Evolutionary conservation across 768 basidiomycete genomes (phyloP).

Genomic region (Suillus subluteus): DNA sequence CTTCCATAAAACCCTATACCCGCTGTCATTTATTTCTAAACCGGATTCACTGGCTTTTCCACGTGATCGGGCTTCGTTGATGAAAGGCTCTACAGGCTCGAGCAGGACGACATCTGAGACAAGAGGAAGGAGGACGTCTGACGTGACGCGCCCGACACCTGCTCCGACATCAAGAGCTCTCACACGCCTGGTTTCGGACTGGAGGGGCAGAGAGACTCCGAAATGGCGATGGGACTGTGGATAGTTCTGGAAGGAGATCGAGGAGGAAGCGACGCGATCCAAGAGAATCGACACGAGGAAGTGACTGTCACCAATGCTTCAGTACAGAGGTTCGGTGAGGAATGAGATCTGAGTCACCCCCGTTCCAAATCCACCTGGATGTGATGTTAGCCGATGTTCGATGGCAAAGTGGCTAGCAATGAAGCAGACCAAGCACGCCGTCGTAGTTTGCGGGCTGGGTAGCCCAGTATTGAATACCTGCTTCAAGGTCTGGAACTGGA

Average conservation of each 20-base stretch:
- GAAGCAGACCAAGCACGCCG: constrained; percentile 75
- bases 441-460: constrained; percentile 80
- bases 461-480: constrained; percentile 88
- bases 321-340: not conserved
- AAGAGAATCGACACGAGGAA: constrained; percentile 89
- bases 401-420: constrained; percentile 10
- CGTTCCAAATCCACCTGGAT: constrained; percentile 57
- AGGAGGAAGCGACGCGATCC: constrained; percentile 89
- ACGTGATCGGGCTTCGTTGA: constrained; percentile 64
- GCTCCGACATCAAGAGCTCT: constrained; percentile 93
- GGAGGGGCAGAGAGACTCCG: constrained; percentile 45
- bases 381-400: constrained; percentile 37
- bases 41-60: constrained; percentile 33
- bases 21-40: constrained; percentile 39
- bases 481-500: constrained; percentile 62
- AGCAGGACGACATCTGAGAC: constrained; percentile 86
- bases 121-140: constrained; percentile 86
- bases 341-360: constrained; percentile 40
- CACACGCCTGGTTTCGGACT: constrained; percentile 42
- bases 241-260: constrained; percentile 78
- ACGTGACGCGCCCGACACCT: constrained; percentile 91
- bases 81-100: constrained; percentile 84
- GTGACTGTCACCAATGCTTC: constrained; percentile 52
- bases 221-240: constrained; percentile 74
- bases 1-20: constrained; percentile 52